phyloP scores from a whole-genome alignment of 169 alveolate species.

The Cryptosporidium sp. region DNA sequence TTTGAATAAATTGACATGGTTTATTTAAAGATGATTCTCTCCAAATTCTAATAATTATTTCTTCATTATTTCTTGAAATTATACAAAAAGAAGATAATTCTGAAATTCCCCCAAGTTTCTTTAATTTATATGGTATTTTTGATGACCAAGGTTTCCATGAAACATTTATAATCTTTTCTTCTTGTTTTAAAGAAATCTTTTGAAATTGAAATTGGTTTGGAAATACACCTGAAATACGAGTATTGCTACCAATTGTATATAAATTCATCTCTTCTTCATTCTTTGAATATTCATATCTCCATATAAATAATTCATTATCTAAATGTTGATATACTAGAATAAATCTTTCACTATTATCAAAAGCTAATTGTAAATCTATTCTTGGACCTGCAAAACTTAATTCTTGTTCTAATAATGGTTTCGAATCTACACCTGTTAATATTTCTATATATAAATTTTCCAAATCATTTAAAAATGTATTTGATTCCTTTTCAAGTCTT shows the following conservation, averaged over 20 bases:
- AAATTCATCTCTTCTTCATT: neutral
- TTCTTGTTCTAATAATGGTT: conserved; percentile 22
- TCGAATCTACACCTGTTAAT: conserved; percentile 13
- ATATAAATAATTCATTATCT: conserved; percentile 27
- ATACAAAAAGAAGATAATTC: conserved; percentile 24
- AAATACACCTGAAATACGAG: neutral
- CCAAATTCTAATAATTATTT: conserved; percentile 43
- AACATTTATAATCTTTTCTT: conserved; percentile 19
- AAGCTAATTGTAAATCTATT: neutral
- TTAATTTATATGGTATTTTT: conserved; percentile 22
- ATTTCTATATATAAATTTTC: neutral
- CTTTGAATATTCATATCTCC: conserved; percentile 48
- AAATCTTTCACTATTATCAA: conserved; percentile 56
- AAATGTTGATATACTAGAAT: conserved; percentile 20
- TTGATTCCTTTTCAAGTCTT: neutral
- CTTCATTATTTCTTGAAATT: conserved; percentile 6
- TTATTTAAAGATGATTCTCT: conserved; percentile 65
- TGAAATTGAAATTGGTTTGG: conserved; percentile 34
- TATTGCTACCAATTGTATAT: no score
- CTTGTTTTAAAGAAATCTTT: conserved; percentile 35
- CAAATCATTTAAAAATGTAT: neutral
- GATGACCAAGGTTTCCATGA: conserved; percentile 40
- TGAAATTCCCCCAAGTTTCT: conserved; percentile 32
- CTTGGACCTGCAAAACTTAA: neutral
- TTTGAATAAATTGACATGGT: conserved; percentile 42